Base-by-base conservation (phyloP, 768 basidiomycete genomes). In the Lentinula detonsa region DNA sequence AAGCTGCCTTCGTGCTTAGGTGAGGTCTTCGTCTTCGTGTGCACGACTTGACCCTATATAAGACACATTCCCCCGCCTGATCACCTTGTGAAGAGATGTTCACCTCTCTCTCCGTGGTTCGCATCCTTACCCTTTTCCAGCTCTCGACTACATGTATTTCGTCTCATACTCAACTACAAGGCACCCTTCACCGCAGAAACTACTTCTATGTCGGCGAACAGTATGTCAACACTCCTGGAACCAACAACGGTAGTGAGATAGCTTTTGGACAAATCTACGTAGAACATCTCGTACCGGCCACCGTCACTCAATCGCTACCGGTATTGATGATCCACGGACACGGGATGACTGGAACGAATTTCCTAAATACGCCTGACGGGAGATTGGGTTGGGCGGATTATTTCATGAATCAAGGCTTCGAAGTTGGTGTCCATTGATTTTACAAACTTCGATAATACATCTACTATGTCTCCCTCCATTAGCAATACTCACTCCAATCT, bases 351-450 rank as follows among this genome's bases (percentile, higher is more conserved):
- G 82, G 80, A 43, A 76, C 79, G 15, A 80, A 74, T 57, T 80
- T 82, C 66, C 66, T 84, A 48, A 82, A 81, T 59, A 83, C 82
- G 0, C 81, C 82, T 1, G 82, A 84, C 65, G 81, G 80, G 28
- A 73, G 80, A 62, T 66, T 73, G 9, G 82, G 82, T n/a, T 84
- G 82, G 82, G 78, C 78, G n/a, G 81, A 84, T 68, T 81, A 79
- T 67, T 81, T 84, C 59, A 65, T 83, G 60, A 68, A 73, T 54
- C 63, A 78, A 64, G 82, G 81, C 40, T 83, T 81, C 61, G 81
- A 83, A 70, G 82, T 83, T 65, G 58, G 39, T 28, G 40, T 9
- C 7, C 3, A 10, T 10, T 15, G 11, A 18, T 9, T 16, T 21
- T 40, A n/a, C 42, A 21, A 31, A 16, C n/a, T 7, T n/a, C 23